Evolutionary conservation across 495 filamentous ascomycete genomes (phyloP).

Genomic region (Podospora pseudocomata): DNA sequence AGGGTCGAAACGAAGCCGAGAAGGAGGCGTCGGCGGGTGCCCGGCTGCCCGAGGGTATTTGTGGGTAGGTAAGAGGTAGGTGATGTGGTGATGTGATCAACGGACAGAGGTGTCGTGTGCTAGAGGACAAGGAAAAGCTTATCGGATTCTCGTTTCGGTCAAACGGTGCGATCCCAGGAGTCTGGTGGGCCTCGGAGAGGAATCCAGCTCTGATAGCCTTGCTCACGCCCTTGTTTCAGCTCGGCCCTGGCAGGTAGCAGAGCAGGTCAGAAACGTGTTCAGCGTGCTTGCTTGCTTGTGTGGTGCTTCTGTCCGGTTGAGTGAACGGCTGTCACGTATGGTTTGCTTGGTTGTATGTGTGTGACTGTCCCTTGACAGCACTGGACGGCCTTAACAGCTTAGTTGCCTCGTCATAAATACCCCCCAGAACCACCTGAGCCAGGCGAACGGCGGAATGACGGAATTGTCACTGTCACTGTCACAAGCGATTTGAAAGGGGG

Average conservation of each 20-base stretch:
- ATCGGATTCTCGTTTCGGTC: not conserved
- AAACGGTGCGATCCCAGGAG: not conserved
- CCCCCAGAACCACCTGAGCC: not conserved
- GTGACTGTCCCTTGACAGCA: not conserved
- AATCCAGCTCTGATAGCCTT: not conserved
- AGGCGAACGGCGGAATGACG: not conserved
- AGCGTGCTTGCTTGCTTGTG: not conserved
- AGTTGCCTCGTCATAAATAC: not conserved
- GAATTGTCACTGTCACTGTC: not conserved
- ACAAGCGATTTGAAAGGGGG: not conserved
- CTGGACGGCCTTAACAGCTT: not conserved
- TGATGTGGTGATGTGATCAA: not conserved
- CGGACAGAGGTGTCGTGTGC: not conserved
- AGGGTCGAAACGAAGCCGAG: slow-evolving; percentile 5
- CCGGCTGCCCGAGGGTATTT: not conserved
- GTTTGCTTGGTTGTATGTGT: not conserved
- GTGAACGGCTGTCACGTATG: not conserved
- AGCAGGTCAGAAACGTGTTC: not conserved
- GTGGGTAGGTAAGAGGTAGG: not conserved
- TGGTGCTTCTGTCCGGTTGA: no score
- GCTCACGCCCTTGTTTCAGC: slow-evolving; percentile 3
- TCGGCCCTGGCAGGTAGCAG: not conserved
- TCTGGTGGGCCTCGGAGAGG: not conserved
- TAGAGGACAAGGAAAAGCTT: not conserved
- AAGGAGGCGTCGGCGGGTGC: slow-evolving; percentile 3